Percentiles rank a stretch among this genome's conserved stretches.
Conservation (phyloP, 2,329 filamentous ascomycete genomes). For the Pseudogymnoascus sp. region DNA sequence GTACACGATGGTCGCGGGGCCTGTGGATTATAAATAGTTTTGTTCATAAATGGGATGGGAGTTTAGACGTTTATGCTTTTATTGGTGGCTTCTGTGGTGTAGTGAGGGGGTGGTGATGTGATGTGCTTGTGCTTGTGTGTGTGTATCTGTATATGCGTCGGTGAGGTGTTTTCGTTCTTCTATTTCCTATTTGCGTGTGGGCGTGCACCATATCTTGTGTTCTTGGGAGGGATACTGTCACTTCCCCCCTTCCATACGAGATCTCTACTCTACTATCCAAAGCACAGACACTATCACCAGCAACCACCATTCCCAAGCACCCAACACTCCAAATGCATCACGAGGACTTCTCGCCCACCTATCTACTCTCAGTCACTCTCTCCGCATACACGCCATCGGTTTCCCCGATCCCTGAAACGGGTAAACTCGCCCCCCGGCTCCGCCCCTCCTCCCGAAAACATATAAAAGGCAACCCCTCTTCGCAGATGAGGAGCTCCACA, state of each 20-base stretch:
- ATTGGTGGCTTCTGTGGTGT: background rate
- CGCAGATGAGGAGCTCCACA: background rate
- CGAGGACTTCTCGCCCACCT: background rate
- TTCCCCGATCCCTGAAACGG: background rate
- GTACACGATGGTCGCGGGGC: constrained; percentile 6
- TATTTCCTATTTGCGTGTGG: background rate
- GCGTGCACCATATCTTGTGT: background rate
- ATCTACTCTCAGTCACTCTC: background rate
- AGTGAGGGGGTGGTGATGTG: background rate
- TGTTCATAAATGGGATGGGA: constrained; percentile 3
- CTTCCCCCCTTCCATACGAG: background rate
- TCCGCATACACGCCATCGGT: background rate
- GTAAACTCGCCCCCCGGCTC: background rate
- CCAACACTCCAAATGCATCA: background rate
- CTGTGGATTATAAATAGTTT: constrained; percentile 7
- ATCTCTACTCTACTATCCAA: background rate
- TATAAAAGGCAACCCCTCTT: background rate
- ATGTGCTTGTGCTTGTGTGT: background rate
- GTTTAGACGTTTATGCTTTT: background rate
- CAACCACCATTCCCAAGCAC: background rate
- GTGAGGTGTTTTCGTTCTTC: background rate
- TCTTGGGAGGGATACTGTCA: background rate
- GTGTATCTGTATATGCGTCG: background rate
- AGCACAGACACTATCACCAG: background rate
- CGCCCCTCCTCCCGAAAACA: background rate